Percentiles rank a stretch among this genome's conserved stretches.
These are phyloP conservation scores for Nepenthes gracilis DNA, from an alignment of 148 eudicot species.

Conservation along the genomic window DNA sequence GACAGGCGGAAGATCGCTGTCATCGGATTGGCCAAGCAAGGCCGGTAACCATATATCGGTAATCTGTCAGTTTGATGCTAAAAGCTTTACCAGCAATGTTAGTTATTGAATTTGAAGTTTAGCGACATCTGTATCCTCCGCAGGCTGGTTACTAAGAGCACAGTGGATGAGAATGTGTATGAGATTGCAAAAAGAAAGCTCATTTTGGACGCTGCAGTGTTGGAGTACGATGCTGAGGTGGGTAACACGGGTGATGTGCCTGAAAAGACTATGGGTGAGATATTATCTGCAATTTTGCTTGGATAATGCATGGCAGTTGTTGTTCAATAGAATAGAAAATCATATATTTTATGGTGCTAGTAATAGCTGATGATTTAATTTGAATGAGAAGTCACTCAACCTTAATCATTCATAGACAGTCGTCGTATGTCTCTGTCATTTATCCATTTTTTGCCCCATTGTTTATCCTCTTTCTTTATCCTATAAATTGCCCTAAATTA, in stretches of 20 bases:
- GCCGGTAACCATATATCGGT: conserved; percentile 87
- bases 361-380: too few relatives aligned
- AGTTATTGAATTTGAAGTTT: neutral
- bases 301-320: conserved; percentile 3
- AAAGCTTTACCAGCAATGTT: neutral
- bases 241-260: conserved; percentile 49
- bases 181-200: conserved; percentile 80
- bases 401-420: too few relatives aligned
- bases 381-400: too few relatives aligned
- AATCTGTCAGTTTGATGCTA: neutral
- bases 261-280: conserved; percentile 82
- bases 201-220: conserved; percentile 72
- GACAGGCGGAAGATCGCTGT: conserved; percentile 96
- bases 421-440: too few relatives aligned
- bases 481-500: too few relatives aligned
- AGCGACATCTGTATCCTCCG: neutral
- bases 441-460: too few relatives aligned
- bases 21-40: conserved; percentile 97
- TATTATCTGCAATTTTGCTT: conserved; percentile 56
- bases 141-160: conserved; percentile 77
- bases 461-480: too few relatives aligned
- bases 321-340: too few relatives aligned
- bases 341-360: too few relatives aligned
- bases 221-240: conserved; percentile 48
- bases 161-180: conserved; percentile 80